phyloP scores from a whole-genome alignment of 805 yeast genomes.

The Pichia rugopelliculosa region DNA sequence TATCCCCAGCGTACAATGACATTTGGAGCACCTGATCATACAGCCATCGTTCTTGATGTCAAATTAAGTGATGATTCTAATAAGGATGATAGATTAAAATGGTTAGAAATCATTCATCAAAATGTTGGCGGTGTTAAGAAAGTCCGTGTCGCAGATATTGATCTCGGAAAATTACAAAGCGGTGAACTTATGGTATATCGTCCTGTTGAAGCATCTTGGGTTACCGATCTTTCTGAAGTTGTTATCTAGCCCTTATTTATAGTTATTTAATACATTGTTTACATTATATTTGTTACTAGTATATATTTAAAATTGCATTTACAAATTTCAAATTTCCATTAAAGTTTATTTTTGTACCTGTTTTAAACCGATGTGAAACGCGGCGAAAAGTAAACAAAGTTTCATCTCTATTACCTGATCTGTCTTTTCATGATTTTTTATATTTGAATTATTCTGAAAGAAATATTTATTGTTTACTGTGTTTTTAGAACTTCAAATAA shows the following conservation, averaged over 20 bases:
- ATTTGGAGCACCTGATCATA: conserved; percentile 50
- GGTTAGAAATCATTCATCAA: conserved; percentile 39
- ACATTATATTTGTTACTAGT: no score
- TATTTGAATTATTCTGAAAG: no score
- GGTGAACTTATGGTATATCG: conserved; percentile 42
- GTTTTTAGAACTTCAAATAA: no score
- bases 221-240: conserved; percentile 17
- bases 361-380: not conserved
- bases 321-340: no score
- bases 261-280: no score
- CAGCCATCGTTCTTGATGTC: conserved; percentile 33
- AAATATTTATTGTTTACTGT: no score
- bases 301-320: no score
- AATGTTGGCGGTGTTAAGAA: conserved; percentile 37
- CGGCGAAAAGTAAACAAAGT: conserved; percentile 6
- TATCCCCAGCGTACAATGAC: conserved; percentile 29
- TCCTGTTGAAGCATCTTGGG: conserved; percentile 43
- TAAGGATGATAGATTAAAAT: conserved; percentile 18
- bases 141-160: conserved; percentile 35
- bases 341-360: no score
- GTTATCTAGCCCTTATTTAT: conserved; percentile 2
- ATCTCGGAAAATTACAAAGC: conserved; percentile 30
- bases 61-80: conserved; percentile 20
- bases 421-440: no score
- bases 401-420: no score